Evolutionary conservation across 805 yeast species (phyloP), one percentile per base, ranked within the genome.

Genomic region (Schwanniomyces pseudopolymorphus): DNA sequence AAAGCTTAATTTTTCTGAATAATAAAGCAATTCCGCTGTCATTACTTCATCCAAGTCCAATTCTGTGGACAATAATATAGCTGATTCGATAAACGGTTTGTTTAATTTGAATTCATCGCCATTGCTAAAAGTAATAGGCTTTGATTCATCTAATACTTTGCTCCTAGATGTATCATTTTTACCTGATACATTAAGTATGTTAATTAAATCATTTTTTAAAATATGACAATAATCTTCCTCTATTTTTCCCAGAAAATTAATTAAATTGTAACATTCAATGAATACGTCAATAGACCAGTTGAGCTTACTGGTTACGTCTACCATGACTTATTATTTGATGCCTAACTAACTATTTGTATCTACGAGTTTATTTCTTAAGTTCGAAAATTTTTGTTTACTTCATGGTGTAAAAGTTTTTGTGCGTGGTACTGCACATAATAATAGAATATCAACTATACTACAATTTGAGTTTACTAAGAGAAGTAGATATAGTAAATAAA

Each of bases 11-110:
- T 48, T 51, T 16, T 68, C 58, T 3, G 89, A 77, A 49, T 65
- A 61, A 42, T 69, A 77, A 2, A 91, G 72, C 22, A 88, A 59
- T 58, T 89, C 87, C 1, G 95, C 94, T 1, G 88, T 78, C 2
- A 79, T 72, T 24, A 87, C 43, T 61, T 92, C 97, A 63, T 92
- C 96, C 43, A 92, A 48, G 39, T 66, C 64, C 16, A 73, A 51
- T 47, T 71, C 74, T 20, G 57, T 69, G 42, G 87, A 73, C 43
- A 92, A 72, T 33, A 81, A 82, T 4, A 82, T 70, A 0, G 89
- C 77, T 3, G 78, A 72, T 43, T 81, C 74, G 33, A 85, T 72
- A 54, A 89, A 91, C 33, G 80, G 79, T 40, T 79, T 71, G 58
- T 87, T 89, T 26, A 91, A 63, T 48, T 78, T 78, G 54, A 78